Evolutionary conservation across 192 early-diverging fungal species (phyloP), one percentile per base, ranked within the genome.

Genomic region (Geranomyces variabilis): DNA sequence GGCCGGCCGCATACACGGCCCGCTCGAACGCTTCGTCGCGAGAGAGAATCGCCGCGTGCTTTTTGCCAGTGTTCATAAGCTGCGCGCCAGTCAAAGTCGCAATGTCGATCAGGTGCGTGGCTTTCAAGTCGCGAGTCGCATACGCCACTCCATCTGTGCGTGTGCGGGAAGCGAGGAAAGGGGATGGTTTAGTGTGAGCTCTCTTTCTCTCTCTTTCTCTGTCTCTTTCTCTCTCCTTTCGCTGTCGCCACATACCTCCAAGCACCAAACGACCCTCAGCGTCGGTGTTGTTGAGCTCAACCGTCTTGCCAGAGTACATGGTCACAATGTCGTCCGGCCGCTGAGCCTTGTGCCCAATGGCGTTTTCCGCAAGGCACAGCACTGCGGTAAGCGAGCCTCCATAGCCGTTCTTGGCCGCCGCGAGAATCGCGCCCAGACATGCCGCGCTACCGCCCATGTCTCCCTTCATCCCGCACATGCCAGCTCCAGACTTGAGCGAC

Each of bases 271-370:
- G 53, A 15, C 68, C 46, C 29, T 70, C 69, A 0, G 79, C 79
- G 75, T 80, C 83, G 30, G 85, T 86, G 75, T 86, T 86, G 80
- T 83, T 86, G 43, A 86, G 62, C 74, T 86, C 85, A 21, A 86
- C 75, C 26, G 83, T 86, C 63, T 84, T 84, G 21, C 83, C 83
- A 28, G 69, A 74, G 74, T 85, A 79, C 45, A 78, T 33, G 0
- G 49, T 70, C 17, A 85, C 36, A 30, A 85, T 78, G 56, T 86
- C 85, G 62, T 86, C 83, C 48, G 67, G 69, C 45, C 70, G 51
- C 66, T 68, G 76, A 3, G 69, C 46, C 22, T 68, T 45, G 28
- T 67, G 49, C 59, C 69, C 79, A 15, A 85, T 70, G 14, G 78
- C 65, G 64, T 87, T 87, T 66, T 87, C 86, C 26, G 83, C 86